A percentile compares a stretch with the other conserved stretches of the same genome.
Evolutionary conservation across 2,329 filamentous ascomycete species (phyloP).

Genomic region (Elsinoe arachidis): DNA sequence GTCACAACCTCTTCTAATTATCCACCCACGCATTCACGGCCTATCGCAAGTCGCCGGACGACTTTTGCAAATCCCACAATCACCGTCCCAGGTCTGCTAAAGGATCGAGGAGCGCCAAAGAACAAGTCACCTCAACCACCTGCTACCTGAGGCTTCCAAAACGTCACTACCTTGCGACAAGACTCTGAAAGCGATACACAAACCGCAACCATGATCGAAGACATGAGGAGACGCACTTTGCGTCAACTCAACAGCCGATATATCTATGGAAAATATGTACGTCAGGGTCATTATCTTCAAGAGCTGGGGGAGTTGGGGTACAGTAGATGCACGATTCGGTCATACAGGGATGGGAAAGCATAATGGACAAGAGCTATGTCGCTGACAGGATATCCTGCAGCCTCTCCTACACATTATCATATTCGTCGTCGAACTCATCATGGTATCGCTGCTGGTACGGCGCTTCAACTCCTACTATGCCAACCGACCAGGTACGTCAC

Average conservation of each 20-base stretch:
- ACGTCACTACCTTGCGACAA: conserved; percentile 7
- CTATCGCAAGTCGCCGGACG: neutral
- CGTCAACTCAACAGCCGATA: conserved; percentile 62
- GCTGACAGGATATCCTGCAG: conserved; percentile 39
- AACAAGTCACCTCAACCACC: neutral
- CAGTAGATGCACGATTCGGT: neutral
- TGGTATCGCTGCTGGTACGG: conserved; percentile 70
- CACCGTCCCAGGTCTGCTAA: neutral
- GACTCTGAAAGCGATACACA: neutral
- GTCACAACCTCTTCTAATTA: neutral
- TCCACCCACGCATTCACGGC: neutral
- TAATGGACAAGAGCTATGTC: neutral
- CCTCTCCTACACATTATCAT: conserved; percentile 79
- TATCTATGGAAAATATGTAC: conserved; percentile 64
- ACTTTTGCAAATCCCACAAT: neutral
- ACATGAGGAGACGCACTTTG: conserved; percentile 10
- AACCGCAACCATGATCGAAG: conserved; percentile 13
- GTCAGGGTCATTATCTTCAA: conserved; percentile 30
- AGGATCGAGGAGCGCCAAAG: neutral
- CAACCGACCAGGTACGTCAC: conserved; percentile 63
- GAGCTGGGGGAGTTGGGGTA: conserved; percentile 4
- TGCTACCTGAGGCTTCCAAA: neutral
- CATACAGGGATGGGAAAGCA: neutral
- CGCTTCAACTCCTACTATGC: conserved; percentile 95
- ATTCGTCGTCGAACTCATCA: conserved; percentile 79